Conservation (phyloP, 2,329 filamentous ascomycete genomes). For the Diaporthe vexans region DNA sequence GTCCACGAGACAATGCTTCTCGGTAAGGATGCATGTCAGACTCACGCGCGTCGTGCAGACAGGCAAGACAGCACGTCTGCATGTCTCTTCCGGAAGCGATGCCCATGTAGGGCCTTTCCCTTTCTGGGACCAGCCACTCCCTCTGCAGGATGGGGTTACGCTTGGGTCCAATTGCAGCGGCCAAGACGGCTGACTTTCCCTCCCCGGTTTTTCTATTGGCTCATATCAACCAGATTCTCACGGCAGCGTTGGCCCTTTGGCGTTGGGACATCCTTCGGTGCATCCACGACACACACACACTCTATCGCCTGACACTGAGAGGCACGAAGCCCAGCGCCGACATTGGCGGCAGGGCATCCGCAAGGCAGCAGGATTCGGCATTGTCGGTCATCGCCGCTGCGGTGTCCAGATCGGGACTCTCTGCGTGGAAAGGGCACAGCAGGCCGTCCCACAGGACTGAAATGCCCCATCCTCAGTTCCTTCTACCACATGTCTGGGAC, state of each 20-base stretch:
- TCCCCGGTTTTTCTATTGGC: conserved; percentile 6
- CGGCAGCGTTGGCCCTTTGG: conserved; percentile 7
- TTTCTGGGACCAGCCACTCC: conserved; percentile 20
- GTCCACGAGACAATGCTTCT: conserved; percentile 17
- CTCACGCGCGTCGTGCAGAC: conserved; percentile 2
- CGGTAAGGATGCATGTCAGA: conserved; percentile 34
- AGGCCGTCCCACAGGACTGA: background rate
- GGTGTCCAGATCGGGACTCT: conserved; percentile 16
- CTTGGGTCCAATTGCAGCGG: conserved; percentile 25
- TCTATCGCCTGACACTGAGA: background rate
- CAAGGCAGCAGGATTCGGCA: conserved; percentile 32
- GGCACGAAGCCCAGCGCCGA: conserved; percentile 1
- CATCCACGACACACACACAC: conserved; percentile 10
- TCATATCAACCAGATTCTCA: conserved; percentile 5
- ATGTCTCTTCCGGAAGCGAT: background rate
- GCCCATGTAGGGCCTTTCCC: background rate
- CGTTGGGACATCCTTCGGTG: conserved; percentile 23
- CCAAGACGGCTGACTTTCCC: conserved; percentile 2
- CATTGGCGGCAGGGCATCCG: conserved; percentile 7
- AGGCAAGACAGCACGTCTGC: background rate
- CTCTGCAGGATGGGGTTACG: conserved; percentile 24
- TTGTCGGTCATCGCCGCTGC: conserved; percentile 11
- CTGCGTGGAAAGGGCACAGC: background rate
- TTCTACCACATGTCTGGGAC: conserved; percentile 29
- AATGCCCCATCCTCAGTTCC: conserved; percentile 5